A percentile compares a stretch with the other conserved stretches of the same genome.
Conservation (phyloP, 192 early-diverging fungal genomes). For the Coemansia sp. region DNA sequence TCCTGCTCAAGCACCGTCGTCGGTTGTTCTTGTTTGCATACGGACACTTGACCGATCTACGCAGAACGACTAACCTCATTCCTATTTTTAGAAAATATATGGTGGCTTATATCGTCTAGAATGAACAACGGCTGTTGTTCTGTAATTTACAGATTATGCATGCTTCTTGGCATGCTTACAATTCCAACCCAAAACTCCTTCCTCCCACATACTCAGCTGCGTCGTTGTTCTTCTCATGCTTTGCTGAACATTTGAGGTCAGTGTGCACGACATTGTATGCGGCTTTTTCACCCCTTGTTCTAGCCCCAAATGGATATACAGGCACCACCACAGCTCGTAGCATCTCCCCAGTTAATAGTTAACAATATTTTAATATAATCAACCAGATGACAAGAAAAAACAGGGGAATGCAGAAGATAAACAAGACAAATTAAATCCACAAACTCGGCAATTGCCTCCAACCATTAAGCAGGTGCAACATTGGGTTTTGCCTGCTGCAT, state of each 20-base stretch:
- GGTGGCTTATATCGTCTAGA: neutral
- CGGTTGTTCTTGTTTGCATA: neutral
- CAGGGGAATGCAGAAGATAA: neutral
- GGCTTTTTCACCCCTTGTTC: neutral
- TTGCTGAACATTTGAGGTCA: neutral
- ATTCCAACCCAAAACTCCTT: neutral
- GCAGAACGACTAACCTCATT: neutral
- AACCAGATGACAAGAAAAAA: too few species aligned
- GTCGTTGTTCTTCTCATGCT: neutral
- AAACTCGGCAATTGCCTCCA: neutral
- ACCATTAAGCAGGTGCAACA: constrained; percentile 17
- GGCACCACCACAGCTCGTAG: too few species aligned
- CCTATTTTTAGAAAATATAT: neutral
- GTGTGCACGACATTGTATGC: neutral
- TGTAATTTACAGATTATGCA: neutral
- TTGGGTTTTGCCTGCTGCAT: constrained; percentile 33
- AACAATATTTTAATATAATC: too few species aligned
- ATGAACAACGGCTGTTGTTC: neutral
- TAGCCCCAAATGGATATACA: neutral
- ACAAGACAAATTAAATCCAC: neutral
- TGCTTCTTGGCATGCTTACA: neutral
- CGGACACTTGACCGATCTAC: neutral
- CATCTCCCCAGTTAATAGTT: too few species aligned
- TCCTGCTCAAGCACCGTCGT: neutral
- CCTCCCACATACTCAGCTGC: too few species aligned